phyloP scores from a whole-genome alignment of 2,329 filamentous ascomycete species.

The Fusarium ramigenum region DNA sequence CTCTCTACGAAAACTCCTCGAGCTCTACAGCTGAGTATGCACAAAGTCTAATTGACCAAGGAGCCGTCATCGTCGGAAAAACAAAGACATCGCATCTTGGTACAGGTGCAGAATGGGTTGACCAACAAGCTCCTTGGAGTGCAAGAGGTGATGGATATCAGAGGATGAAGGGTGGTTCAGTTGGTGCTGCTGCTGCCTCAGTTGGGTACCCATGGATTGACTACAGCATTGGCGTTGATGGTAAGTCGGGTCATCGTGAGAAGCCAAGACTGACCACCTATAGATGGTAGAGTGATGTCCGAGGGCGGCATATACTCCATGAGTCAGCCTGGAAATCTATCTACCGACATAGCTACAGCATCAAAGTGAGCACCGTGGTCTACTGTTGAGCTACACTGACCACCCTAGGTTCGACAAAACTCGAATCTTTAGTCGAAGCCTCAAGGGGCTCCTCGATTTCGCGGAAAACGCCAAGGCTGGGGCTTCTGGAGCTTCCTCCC shows the following conservation, averaged over 20 bases:
- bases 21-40: conserved; percentile 60
- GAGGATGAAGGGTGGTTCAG: conserved; percentile 46
- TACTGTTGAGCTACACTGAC: neutral
- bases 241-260: conserved; percentile 38
- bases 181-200: conserved; percentile 51
- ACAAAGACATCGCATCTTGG: conserved; percentile 61
- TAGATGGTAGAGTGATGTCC: conserved; percentile 34
- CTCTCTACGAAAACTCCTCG: conserved; percentile 57
- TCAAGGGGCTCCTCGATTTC: conserved; percentile 40
- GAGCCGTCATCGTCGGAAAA: conserved; percentile 65
- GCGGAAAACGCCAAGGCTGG: neutral
- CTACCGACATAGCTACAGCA: conserved; percentile 14
- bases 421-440: conserved; percentile 39
- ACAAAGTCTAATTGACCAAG: conserved; percentile 66
- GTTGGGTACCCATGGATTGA: conserved; percentile 55
- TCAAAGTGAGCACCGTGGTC: conserved; percentile 13
- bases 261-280: conserved; percentile 28
- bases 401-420: conserved; percentile 28
- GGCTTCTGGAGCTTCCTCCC: neutral
- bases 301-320: conserved; percentile 47
- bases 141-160: conserved; percentile 60
- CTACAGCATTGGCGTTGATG: conserved; percentile 49
- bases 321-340: conserved; percentile 26
- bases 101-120: conserved; percentile 54
- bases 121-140: conserved; percentile 54